Evolutionary conservation across 2,329 filamentous ascomycete species (phyloP), one percentile per base, ranked within the genome.

Genomic region (Exophiala dermatitidis): DNA sequence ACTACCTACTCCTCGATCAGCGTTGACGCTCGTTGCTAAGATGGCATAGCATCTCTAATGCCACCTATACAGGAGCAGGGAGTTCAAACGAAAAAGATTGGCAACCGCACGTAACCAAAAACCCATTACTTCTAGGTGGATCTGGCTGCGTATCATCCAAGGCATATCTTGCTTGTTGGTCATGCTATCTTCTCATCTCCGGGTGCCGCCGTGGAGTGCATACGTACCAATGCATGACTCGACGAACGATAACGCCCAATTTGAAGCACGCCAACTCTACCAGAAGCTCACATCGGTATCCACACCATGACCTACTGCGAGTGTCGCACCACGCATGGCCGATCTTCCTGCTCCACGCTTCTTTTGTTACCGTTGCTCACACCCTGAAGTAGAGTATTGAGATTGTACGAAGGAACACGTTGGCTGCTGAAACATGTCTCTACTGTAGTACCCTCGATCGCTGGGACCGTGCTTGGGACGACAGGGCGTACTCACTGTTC

Each of bases 371-470:
- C 38, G 9, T 6, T 26, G 9, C 38, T 6, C n/a, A 28, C 6
- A 31, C 4, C 8, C 30, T 31, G 12, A 12, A 45, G 3, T 4
- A 45, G 9, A 41, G 19, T 41, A 36, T 7, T 36, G 33, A n/a
- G 33, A 36, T 7, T 7, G 7, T 7, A n/a, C n/a, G 33, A n/a
- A 36, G 33, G 33, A 36, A 36, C 6, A 42, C 19, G 38, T 19
- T 28, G 32, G 19, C 8, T 31, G 7, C 31, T 53, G 50, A 53
- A 44, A 53, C 50, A 53, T 52, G 50, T 53, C 46, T 53, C 45
- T 48, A 12, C n/a, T 19, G 5, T 19, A 26, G 19, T 19, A 19
- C 19, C 19, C 19, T 19, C 19, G 19, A 19, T 19, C 19, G 19
- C 19, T 19, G 19, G 19, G 19, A 19, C 19, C 19, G 19, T 19